These are phyloP conservation scores for Suillus hirtellus DNA, from an alignment of 768 basidiomycete species.

Conservation along the genomic window DNA sequence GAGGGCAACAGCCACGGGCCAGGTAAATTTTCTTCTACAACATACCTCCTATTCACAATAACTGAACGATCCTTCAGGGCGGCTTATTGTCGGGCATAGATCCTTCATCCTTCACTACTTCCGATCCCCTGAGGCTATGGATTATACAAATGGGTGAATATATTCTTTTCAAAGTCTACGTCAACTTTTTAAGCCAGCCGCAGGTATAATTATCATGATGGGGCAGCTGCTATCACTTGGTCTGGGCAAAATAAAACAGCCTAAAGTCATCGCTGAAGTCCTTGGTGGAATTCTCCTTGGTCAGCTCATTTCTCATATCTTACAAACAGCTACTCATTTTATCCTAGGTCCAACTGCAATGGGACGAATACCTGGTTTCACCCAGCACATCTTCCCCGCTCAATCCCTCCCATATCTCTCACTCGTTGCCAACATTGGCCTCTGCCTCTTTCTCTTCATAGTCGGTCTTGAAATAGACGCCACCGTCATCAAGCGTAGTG, in stretches of 20 bases:
- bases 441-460: constrained; percentile 88
- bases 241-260: constrained; percentile 78
- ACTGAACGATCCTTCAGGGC: constrained; percentile 43
- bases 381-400: constrained; percentile 78
- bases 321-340: constrained; percentile 40
- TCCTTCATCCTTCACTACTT: constrained; percentile 61
- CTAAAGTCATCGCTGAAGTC: constrained; percentile 82
- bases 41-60: neutral
- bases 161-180: constrained; percentile 10
- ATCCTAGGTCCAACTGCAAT: constrained; percentile 48
- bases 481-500: constrained; percentile 75
- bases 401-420: constrained; percentile 73
- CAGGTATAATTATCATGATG: constrained; percentile 81
- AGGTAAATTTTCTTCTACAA: neutral
- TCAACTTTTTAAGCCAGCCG: neutral
- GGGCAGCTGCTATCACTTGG: constrained; percentile 74
- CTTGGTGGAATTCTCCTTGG: constrained; percentile 90
- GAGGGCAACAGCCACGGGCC: neutral
- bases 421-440: constrained; percentile 86
- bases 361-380: constrained; percentile 88
- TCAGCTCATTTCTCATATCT: constrained; percentile 22
- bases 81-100: constrained; percentile 76
- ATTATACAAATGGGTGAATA: constrained; percentile 74
- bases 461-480: constrained; percentile 92
- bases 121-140: constrained; percentile 76